Percentiles rank a stretch among this genome's conserved stretches.
phyloP scores from a whole-genome alignment of 305 asterid genomes.

The Fraxinus nigra region DNA sequence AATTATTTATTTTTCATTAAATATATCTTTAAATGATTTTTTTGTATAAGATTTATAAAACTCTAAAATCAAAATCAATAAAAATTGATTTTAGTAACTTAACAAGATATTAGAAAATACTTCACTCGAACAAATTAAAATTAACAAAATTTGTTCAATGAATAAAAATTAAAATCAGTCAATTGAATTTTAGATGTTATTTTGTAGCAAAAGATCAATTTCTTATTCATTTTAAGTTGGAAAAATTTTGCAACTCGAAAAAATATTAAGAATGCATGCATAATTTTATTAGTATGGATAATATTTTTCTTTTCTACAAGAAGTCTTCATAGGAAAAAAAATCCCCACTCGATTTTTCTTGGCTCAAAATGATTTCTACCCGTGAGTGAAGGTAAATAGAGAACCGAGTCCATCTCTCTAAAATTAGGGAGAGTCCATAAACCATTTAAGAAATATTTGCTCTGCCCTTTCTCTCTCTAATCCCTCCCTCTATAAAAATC shows the following conservation, averaged over 20 bases:
- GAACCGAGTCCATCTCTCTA: neutral
- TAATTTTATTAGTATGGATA: neutral
- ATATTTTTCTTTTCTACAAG: neutral
- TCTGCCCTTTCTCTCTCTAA: constrained; percentile 11
- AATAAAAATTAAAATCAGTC: neutral
- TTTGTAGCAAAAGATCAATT: neutral
- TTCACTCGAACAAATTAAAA: neutral
- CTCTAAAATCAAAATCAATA: neutral
- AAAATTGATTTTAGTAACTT: neutral
- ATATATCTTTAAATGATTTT: neutral
- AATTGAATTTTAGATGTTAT: neutral
- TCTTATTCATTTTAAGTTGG: neutral
- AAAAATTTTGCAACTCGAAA: neutral
- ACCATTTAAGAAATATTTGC: constrained; percentile 15
- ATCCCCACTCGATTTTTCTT: neutral
- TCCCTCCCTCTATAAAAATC: constrained; percentile 18
- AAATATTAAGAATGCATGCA: neutral
- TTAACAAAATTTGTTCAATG: neutral
- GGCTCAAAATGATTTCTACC: neutral
- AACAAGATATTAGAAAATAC: neutral
- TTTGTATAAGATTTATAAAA: neutral
- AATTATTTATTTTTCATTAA: neutral
- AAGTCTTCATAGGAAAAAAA: neutral
- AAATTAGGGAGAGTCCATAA: neutral
- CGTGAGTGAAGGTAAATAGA: neutral